Base-by-base conservation (phyloP, 257 asterid genomes). In the Knoxia roxburghii region DNA sequence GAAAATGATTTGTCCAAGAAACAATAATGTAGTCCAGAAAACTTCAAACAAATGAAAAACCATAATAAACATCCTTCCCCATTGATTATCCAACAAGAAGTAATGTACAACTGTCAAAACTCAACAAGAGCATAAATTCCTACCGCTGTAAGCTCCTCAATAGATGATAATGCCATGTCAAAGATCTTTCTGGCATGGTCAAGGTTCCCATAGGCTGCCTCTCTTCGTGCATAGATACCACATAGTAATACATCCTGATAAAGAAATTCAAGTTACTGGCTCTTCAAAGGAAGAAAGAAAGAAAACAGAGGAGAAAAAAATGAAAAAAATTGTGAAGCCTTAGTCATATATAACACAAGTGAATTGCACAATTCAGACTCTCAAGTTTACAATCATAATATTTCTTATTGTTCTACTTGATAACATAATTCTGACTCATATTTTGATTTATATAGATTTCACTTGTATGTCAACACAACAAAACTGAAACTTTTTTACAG, bases 221-320 rank as follows among this genome's bases (percentile, higher is more conserved):
- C 99, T 76, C 99, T 82, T 72, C 77, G 89, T 23, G 97, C 97
- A 78, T 94, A 94, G 75, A 86, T 93, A 65, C 99, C 99, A 78
- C 99, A 94, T 29, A 94, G 89, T 86, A 94, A 75, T 69, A 90
- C 78, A 85, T 94, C 97, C 99, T 94, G 76, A 65, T 72, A 75
- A 27, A 49, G 76, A n/a, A n/a, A n/a, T n/a, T 23, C 45, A 63
- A 61, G 49, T 41, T 49, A 74, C n/a, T 24, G 27, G 69, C 24
- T 20, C 11, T 27, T 53, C 26, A 40, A 61, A 10, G 15, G 30
- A n/a, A n/a, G n/a, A n/a, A n/a, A n/a, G n/a, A n/a, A n/a, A n/a
- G 41, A 37, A 37, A 9, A 37, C 50, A 23, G 12, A 24, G 52
- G 39, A 52, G 15, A 29, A 41, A 41, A 41, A 41, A 41, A 41